Evolutionary conservation across 345 rosid species (phyloP).

Genomic region (Triadica sebifera): DNA sequence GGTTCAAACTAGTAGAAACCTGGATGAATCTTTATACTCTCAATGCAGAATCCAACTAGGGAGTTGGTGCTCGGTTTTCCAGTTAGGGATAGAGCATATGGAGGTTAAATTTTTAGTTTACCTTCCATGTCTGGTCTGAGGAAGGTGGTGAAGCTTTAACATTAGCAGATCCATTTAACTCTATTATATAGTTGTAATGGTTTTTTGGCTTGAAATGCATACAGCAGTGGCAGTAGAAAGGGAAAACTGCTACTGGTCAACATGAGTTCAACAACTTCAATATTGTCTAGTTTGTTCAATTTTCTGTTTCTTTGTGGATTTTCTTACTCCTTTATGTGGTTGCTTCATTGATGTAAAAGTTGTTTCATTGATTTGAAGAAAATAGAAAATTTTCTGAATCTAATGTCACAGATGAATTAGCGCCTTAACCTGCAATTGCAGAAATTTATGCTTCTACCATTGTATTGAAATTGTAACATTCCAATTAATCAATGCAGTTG

Average conservation of each 20-base stretch:
- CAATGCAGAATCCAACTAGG: conserved; percentile 44
- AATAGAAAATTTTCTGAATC: conserved; percentile 13
- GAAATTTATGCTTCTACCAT: too few relatives aligned
- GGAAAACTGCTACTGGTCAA: conserved; percentile 29
- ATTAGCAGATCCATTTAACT: conserved; percentile 26
- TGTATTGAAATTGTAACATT: too few relatives aligned
- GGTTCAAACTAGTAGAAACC: conserved; percentile 30
- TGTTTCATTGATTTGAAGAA: conserved; percentile 24
- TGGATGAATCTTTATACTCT: conserved; percentile 45
- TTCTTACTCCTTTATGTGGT: conserved; percentile 25
- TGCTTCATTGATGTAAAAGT: conserved; percentile 20
- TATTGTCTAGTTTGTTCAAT: conserved; percentile 26
- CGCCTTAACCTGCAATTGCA: too few relatives aligned
- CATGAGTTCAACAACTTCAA: conserved; percentile 25
- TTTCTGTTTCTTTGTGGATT: conserved; percentile 12
- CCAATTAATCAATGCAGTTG: too few relatives aligned
- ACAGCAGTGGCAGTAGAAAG: conserved; percentile 28
- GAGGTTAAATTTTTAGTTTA: conserved; percentile 48
- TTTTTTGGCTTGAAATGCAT: conserved; percentile 17
- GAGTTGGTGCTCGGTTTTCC: conserved; percentile 68
- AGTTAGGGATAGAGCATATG: conserved; percentile 42
- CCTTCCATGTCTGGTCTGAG: conserved; percentile 34
- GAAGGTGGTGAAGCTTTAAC: conserved; percentile 36
- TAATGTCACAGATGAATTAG: background rate
- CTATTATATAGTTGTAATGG: conserved; percentile 20